Evolutionary conservation across 306 rosid species (phyloP), one percentile per base, ranked within the genome.

Genomic region (Prosopis cineraria): DNA sequence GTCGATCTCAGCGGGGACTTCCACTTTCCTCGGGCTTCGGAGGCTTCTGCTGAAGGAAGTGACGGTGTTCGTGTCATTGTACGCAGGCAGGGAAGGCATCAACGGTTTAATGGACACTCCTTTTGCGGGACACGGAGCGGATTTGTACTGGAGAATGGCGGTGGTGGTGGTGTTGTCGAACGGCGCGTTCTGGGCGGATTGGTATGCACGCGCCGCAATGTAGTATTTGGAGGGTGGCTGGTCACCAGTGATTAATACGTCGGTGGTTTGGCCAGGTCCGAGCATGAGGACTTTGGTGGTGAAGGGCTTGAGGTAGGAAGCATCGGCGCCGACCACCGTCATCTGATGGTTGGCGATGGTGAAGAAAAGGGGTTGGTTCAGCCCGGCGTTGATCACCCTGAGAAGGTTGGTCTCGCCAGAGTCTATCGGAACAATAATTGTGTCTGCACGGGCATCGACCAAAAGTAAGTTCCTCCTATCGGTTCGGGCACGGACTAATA

Each of bases 211-310:
- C 6, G 94, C 96, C 0, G 99, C 99, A 25, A 90, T 17, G 90
- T 95, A 95, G 81, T 93, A 95, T 0, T 85, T 85, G 19, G 91
- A 53, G 0, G 91, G 90, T 3, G 86, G 88, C 40, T 93, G 96
- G 86, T 95, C 78, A 3, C 89, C 99, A 48, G 83, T 74, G 86
- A 95, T 78, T 55, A 95, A 76, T 5, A 95, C 98, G 45, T 95
- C 99, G 8, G 98, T 95, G 81, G 99, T 95, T 76, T 95, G 99
- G 0, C 99, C 99, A 0, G 99, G 99, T 8, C 98, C 98, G 0
- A 95, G 80, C 97, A 95, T 91, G 63, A 95, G 79, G 78, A 90
- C 89, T 1, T 76, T 70, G 64, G 98, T 90, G 66, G 91, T 92
- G 90, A 95, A 93, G 13, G 97, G 99, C 30, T 88, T 95, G 0